phyloP scores from a whole-genome alignment of 2,329 filamentous ascomycete genomes.

The Apiospora arundinis region DNA sequence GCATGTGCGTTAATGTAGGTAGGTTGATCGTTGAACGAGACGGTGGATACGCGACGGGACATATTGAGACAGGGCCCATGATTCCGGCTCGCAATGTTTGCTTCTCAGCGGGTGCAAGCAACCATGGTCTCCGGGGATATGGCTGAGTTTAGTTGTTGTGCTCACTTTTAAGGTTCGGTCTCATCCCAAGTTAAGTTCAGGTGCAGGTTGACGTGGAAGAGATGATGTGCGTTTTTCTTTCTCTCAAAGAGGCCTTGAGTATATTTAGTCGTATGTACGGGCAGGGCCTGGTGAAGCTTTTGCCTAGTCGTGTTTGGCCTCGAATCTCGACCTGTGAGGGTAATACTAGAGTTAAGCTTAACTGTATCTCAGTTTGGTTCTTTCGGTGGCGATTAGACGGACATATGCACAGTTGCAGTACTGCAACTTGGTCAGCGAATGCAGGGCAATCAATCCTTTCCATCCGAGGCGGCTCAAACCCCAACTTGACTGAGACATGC shows the following conservation, averaged over 20 bases:
- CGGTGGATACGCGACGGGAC: background rate
- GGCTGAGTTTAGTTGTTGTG: background rate
- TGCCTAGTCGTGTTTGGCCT: background rate
- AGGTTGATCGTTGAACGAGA: background rate
- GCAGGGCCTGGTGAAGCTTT: background rate
- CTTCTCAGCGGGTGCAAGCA: background rate
- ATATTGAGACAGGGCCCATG: background rate
- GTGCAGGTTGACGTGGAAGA: background rate
- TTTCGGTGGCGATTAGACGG: background rate
- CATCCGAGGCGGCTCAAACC: background rate
- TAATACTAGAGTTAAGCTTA: background rate
- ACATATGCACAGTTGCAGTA: background rate
- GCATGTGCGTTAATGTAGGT: background rate
- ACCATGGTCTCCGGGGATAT: background rate
- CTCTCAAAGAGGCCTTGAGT: background rate
- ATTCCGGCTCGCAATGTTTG: background rate
- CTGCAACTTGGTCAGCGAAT: background rate
- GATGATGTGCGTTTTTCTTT: background rate
- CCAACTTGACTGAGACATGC: background rate
- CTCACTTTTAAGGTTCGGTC: constrained; percentile 2
- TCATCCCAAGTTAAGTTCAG: background rate
- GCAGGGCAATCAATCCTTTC: background rate
- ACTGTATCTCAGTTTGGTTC: background rate
- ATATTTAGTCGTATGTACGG: background rate
- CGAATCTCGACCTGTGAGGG: background rate